Evolutionary conservation across 345 rosid species (phyloP), one percentile per base, ranked within the genome.

Genomic region (Angophora floribunda): DNA sequence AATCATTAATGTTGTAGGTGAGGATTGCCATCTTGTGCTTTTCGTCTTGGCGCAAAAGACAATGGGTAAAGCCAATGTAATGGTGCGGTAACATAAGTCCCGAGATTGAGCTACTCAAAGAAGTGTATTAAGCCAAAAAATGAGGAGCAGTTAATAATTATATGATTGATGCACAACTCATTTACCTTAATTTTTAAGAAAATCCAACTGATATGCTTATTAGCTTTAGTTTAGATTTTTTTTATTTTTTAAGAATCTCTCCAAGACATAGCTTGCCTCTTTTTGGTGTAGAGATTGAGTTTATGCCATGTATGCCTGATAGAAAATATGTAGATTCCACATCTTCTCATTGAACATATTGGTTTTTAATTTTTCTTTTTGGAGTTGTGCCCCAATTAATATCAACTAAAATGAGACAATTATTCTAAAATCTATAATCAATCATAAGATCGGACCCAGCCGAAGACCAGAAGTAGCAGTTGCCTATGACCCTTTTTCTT

Each of bases 231-330:
- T 63, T 63, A 63, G 41, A n/a, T 19, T n/a, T 7, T 63, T n/a
- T 13, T 51, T 8, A 8, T 50, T 50, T 50, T 59, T 59, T 59
- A 8, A n/a, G 36, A 13, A 63, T 63, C 36, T 63, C 36, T 63
- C 41, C 17, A 0, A 0, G 5, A 55, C 2, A 1, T 9, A 55
- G 13, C 13, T 55, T 12, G 4, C 22, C 61, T 55, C 61, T 55
- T 55, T 55, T 22, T 55, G 6, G 61, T 55, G 36, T 75, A 17
- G 82, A 17, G 82, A 9, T 21, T 75, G 13, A 45, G 13, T 36
- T 75, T 36, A 19, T 75, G 24, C 47, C 79, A 17, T 67, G 12
- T 67, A 67, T 67, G 44, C 65, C 30, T 26, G 4, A 59, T 6
- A 9, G 7, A 26, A 59, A 59, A 26, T 11, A 63, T n/a, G 75